phyloP scores from a whole-genome alignment of 495 filamentous ascomycete genomes.

The Aspergillus cavernicola region DNA sequence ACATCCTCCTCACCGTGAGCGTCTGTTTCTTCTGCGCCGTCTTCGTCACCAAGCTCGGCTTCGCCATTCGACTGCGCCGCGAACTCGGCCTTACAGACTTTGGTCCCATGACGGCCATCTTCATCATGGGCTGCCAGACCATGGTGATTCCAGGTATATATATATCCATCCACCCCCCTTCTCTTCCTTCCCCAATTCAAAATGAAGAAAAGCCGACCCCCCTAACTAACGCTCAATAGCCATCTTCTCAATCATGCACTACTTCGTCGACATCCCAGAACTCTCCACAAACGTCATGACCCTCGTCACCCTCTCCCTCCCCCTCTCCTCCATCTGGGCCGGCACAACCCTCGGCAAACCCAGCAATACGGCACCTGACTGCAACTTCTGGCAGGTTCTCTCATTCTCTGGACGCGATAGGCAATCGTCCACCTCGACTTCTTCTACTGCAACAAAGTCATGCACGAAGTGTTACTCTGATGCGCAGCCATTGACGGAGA shows the following conservation, averaged over 20 bases:
- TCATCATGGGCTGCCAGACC: conserved; percentile 72
- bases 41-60: conserved; percentile 68
- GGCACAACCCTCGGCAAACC: conserved; percentile 36
- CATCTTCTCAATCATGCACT: conserved; percentile 67
- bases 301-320: conserved; percentile 68
- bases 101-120: conserved; percentile 67
- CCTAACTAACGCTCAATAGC: conserved; percentile 37
- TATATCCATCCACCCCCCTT: no score
- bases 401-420: conserved; percentile 14
- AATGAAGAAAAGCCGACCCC: neutral
- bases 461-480: conserved; percentile 31
- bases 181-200: neutral
- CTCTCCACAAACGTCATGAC: conserved; percentile 60
- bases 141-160: conserved; percentile 72
- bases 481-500: conserved; percentile 3
- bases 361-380: conserved; percentile 11
- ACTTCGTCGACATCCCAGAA: conserved; percentile 49
- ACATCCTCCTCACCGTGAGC: conserved; percentile 56
- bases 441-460: neutral
- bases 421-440: conserved; percentile 2
- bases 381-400: conserved; percentile 30
- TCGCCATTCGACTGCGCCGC: conserved; percentile 54
- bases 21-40: conserved; percentile 74
- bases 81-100: conserved; percentile 56
- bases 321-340: conserved; percentile 79